Evolutionary conservation across 1,284 basidiomycete species (phyloP).

Genomic region (Irpex rosettiformis): DNA sequence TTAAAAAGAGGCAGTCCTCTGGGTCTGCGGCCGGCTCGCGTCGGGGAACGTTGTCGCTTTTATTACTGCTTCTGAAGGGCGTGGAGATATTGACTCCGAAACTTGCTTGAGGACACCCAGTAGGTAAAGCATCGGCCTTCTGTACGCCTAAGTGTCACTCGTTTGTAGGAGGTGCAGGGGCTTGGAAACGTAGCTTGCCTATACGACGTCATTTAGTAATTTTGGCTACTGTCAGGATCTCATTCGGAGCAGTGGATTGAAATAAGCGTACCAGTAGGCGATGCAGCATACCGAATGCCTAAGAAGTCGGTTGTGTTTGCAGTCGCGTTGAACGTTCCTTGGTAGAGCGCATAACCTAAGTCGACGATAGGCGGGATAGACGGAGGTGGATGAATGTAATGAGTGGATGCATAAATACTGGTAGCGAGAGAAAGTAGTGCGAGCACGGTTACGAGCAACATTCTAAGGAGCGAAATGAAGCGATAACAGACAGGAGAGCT

Average conservation of each 20-base stretch:
- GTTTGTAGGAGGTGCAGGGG: neutral
- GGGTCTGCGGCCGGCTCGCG: neutral
- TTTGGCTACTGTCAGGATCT: neutral
- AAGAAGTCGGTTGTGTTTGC: neutral
- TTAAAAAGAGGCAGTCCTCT: neutral
- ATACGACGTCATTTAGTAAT: neutral
- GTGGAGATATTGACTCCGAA: neutral
- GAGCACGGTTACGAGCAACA: too few relatives aligned
- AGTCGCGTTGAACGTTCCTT: neutral
- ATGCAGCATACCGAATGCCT: neutral
- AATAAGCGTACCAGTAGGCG: neutral
- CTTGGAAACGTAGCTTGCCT: neutral
- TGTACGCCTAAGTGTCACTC: neutral
- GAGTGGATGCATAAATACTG: neutral
- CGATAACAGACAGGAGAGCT: too few relatives aligned
- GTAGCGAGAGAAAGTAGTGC: too few relatives aligned
- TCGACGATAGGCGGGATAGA: neutral
- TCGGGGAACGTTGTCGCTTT: neutral
- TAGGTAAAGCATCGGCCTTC: neutral
- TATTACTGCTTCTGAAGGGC: neutral
- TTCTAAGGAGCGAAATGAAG: too few relatives aligned
- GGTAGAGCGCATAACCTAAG: neutral
- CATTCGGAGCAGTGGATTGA: neutral
- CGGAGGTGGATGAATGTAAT: neutral
- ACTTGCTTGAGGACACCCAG: neutral